Evolutionary conservation across 208 protist genomes (phyloP).

Genomic region (Willaertia magna): DNA sequence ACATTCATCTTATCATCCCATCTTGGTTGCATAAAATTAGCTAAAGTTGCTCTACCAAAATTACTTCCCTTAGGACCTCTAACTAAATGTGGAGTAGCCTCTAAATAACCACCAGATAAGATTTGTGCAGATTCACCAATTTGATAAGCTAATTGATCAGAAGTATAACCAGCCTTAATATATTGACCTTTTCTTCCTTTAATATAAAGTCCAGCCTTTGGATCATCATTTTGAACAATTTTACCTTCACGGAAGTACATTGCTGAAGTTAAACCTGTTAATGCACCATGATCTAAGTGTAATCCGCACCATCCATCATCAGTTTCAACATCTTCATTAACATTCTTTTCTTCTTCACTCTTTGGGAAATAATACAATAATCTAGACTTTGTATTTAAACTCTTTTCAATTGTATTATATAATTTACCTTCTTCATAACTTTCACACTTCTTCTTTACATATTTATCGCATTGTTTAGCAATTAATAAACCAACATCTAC

Average conservation of each 20-base stretch:
- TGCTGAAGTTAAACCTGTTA: conserved; percentile 40
- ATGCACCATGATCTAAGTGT: conserved; percentile 43
- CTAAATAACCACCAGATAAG: conserved; percentile 35
- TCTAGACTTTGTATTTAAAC: conserved; percentile 29
- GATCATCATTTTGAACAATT: conserved; percentile 24
- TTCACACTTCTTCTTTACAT: neutral
- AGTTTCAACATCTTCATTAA: neutral
- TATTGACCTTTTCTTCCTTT: conserved; percentile 23
- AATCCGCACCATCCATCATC: conserved; percentile 37
- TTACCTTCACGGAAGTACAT: conserved; percentile 25
- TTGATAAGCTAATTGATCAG: conserved; percentile 40
- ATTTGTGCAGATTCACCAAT: conserved; percentile 45
- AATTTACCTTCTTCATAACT: conserved; percentile 19
- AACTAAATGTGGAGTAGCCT: conserved; percentile 44
- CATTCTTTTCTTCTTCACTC: neutral
- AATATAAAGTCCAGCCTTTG: conserved; percentile 34
- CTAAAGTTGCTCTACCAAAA: conserved; percentile 35
- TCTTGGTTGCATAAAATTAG: conserved; percentile 50
- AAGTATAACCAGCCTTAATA: conserved; percentile 27
- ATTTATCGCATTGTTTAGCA: conserved; percentile 35
- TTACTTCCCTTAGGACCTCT: conserved; percentile 20
- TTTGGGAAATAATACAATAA: conserved; percentile 43
- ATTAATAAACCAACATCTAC: conserved; percentile 33
- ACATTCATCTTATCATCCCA: conserved; percentile 24
- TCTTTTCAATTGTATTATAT: conserved; percentile 23